Base-by-base conservation (phyloP, 2,329 filamentous ascomycete species). In the Venturia nashicola region DNA sequence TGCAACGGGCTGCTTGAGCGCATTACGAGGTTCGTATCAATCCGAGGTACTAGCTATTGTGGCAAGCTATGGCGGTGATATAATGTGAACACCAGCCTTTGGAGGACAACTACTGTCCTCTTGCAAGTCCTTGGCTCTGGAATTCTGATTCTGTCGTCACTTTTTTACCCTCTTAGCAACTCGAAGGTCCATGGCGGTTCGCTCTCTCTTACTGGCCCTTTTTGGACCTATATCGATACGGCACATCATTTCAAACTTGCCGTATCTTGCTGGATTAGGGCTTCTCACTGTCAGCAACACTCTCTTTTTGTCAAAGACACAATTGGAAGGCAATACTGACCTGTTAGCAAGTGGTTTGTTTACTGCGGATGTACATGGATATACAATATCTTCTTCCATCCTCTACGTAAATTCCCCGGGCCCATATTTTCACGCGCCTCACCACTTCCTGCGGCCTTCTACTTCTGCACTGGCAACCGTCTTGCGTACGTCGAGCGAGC, bases 311-410 rank as follows among this genome's bases (percentile, higher is more conserved):
- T 12, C 46, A 51, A 9, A 14, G 14, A 51, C n/a, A 5, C 9
- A 6, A 5, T 4, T 8, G 11, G 16, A 9, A 57, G 14, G 3
- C 8, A 14, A 34, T 57, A 36, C 32, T 57, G 51, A 57, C 18
- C 0, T 7, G n/a, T 3, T 5, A 5, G 4, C 18, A 57, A 57
- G 51, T 57, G 51, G 51, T 5, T 57, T 5, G 51, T 20, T 14
- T 57, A 57, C 18, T 8, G 32, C 16, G 32, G 27, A 18, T 34
- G 5, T 16, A 4, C 36, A n/a, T 57, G 51, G 51, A 36, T 57
- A n/a, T 65, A 65, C 43, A 65, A 65, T 43, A 12, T 65, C 59
- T 65, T 62, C 48, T 65, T 65, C 44, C 63, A 65, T 32, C 63
- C 59, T 20, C 59, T 65, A 3, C 18, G 55, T 7, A 23, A 51